Evolutionary conservation across 2,329 filamentous ascomycete species (phyloP), one percentile per base, ranked within the genome.

Genomic region (Nemania serpens): DNA sequence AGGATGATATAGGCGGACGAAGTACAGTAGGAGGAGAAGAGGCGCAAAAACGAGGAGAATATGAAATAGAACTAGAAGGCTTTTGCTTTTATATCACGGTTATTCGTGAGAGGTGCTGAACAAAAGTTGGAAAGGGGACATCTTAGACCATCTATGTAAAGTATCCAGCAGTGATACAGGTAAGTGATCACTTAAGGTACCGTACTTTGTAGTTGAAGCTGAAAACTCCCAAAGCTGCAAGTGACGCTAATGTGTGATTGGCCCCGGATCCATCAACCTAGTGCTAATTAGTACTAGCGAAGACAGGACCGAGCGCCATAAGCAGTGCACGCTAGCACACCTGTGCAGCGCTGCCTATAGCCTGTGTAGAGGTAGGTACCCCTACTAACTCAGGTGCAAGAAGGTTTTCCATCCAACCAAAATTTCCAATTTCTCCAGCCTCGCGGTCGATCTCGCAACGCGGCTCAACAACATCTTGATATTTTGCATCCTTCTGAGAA

Each of bases 351-450:
- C n/a, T 37, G 10, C 34, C 34, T 37, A 12, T 20, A 20, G n/a
- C 2, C 10, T 41, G 22, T 10, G 13, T 12, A 13, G 43, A 55
- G 17, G 25, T 34, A 48, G 53, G 13, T 55, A 37, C 13, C n/a
- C n/a, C n/a, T n/a, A n/a, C n/a, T n/a, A n/a, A n/a, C n/a, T n/a
- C n/a, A n/a, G n/a, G 6, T 51, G 20, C 18, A 17, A 3, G 17
- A 36, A 39, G 39, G 53, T 56, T 52, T 55, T 64, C 48, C 57
- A 63, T 66, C 68, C 64, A 66, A 63, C 70, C 70, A 72, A 71
- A 71, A 70, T 68, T 70, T 72, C 65, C 69, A 70, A 68, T 68
- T 68, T 51, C 65, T 70, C 71, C 70, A 73, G 72, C 72, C 72
- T 73, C 70, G 71, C 61, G 60, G 65, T 67, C 65, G 62, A 62